phyloP scores from a whole-genome alignment of 2,329 filamentous ascomycete species.

The Blastomyces parvus region DNA sequence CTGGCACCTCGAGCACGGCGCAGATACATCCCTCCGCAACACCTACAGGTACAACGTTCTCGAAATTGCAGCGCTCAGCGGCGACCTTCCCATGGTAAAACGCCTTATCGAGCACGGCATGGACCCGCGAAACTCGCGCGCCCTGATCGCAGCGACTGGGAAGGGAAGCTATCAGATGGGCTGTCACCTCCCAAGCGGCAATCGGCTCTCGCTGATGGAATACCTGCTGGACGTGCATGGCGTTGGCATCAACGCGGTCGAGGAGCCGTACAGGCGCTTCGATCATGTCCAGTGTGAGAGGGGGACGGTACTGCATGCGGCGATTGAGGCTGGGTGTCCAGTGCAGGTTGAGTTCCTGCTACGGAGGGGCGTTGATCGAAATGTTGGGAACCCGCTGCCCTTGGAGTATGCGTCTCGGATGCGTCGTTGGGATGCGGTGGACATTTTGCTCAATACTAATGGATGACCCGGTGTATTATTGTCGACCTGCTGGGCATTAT shows the following conservation, averaged over 20 bases:
- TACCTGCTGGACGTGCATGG: neutral
- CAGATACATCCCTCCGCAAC: neutral
- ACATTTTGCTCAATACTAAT: neutral
- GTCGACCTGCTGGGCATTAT: no score
- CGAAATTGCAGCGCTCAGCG: neutral
- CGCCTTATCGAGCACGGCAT: neutral
- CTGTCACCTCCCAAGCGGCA: neutral
- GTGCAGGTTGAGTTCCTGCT: neutral
- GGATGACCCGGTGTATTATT: no score
- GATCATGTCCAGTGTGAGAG: neutral
- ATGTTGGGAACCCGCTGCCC: neutral
- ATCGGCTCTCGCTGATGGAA: neutral
- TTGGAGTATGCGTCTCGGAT: neutral
- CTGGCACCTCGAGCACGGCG: constrained; percentile 1
- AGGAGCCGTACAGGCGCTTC: neutral
- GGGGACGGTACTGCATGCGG: neutral
- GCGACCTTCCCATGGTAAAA: neutral
- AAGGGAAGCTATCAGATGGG: neutral
- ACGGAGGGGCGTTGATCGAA: neutral
- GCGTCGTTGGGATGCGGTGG: neutral
- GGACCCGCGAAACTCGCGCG: neutral
- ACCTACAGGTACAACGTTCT: neutral
- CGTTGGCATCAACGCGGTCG: neutral
- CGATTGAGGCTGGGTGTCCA: neutral
- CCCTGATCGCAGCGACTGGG: neutral